Percentiles rank a stretch among this genome's conserved stretches.
phyloP scores from a whole-genome alignment of 2,329 filamentous ascomycete genomes.

The Didymella pomorum region DNA sequence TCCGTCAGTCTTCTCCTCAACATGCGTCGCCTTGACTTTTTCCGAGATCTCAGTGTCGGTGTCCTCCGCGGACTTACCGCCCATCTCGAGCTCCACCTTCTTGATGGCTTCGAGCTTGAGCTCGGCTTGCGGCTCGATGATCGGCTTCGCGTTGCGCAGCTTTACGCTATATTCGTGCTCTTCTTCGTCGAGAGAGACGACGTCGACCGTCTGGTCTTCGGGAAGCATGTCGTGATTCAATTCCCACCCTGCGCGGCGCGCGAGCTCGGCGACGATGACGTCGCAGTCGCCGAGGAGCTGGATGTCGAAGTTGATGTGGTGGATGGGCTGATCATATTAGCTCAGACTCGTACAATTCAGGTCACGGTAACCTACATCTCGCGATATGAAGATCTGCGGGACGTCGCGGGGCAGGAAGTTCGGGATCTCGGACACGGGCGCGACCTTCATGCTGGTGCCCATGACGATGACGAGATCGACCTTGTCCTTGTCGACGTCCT shows the following conservation, averaged over 20 bases:
- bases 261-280: constrained; percentile 85
- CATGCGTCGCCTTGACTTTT: neutral
- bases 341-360: neutral
- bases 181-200: constrained; percentile 51
- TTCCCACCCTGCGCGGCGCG: constrained; percentile 80
- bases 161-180: constrained; percentile 45
- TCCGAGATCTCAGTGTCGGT: neutral
- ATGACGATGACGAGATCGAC: constrained; percentile 95
- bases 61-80: neutral
- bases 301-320: constrained; percentile 94
- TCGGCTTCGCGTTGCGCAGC: constrained; percentile 27
- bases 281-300: constrained; percentile 97
- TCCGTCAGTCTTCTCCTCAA: neutral
- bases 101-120: constrained; percentile 13
- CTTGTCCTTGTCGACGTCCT: constrained; percentile 78
- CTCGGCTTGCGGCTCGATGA: constrained; percentile 22
- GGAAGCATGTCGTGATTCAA: constrained; percentile 84
- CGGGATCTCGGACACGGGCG: constrained; percentile 91
- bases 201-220: constrained; percentile 67
- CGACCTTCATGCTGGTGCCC: constrained; percentile 94
- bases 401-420: constrained; percentile 79
- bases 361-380: constrained; percentile 62
- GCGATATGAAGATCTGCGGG: constrained; percentile 89
- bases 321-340: constrained; percentile 65
- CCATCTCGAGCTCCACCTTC: neutral